Conservation (phyloP, 2,329 filamentous ascomycete species). For the Venturia carpophila region DNA sequence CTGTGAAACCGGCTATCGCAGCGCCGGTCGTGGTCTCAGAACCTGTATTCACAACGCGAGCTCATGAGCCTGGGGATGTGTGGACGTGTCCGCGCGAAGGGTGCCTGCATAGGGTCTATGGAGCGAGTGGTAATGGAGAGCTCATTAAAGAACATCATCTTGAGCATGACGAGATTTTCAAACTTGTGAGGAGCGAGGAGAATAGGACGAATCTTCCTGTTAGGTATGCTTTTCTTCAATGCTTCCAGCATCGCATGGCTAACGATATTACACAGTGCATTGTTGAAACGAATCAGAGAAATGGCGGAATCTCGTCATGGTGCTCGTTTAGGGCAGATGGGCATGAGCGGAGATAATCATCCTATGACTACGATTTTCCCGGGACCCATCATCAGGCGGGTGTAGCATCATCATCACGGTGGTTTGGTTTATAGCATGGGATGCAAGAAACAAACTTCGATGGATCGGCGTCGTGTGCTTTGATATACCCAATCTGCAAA, state of each 20-base stretch:
- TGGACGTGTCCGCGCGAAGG: conserved; percentile 60
- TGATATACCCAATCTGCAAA: conserved; percentile 10
- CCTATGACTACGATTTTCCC: conserved; percentile 8
- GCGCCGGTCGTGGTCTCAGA: conserved; percentile 26
- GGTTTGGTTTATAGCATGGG: background rate
- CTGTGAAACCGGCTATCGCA: background rate
- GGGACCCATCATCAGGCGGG: background rate
- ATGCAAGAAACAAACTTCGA: background rate
- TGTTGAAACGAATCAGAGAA: conserved; percentile 41
- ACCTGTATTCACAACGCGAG: conserved; percentile 28
- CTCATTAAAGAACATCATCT: conserved; percentile 55
- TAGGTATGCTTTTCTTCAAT: conserved; percentile 14
- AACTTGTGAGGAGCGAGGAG: conserved; percentile 29
- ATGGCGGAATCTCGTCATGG: conserved; percentile 30
- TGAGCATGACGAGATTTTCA: conserved; percentile 44
- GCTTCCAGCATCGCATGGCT: background rate
- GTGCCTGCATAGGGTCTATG: conserved; percentile 57
- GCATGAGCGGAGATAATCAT: background rate
- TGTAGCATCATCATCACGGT: background rate
- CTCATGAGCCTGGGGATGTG: conserved; percentile 51
- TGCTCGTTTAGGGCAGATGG: background rate
- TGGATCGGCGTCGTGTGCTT: conserved; percentile 1
- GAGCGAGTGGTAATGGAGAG: conserved; percentile 49
- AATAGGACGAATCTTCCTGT: conserved; percentile 18
- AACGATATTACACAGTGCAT: conserved; percentile 26